Conservation (phyloP, 2,329 filamentous ascomycete genomes). For the Aureobasidium sp. region DNA sequence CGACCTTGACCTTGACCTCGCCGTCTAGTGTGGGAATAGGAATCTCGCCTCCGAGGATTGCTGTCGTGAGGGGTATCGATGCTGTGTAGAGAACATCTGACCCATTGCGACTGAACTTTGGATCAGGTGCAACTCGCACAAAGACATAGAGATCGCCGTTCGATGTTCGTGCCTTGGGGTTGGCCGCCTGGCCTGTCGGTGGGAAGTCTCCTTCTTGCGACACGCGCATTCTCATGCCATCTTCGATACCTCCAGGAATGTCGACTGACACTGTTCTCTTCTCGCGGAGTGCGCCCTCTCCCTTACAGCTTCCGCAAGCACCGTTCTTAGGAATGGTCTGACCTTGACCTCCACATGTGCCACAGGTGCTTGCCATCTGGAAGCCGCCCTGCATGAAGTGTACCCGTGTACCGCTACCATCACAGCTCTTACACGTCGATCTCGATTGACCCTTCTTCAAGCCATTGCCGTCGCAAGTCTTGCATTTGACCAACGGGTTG, state of each 20-base stretch:
- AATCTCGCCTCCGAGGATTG: conserved; percentile 83
- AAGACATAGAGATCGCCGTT: conserved; percentile 87
- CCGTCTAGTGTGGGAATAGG: conserved; percentile 84
- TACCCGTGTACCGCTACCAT: conserved; percentile 78
- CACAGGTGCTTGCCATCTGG: conserved; percentile 89
- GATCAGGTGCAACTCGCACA: conserved; percentile 80
- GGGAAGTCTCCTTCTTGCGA: conserved; percentile 83
- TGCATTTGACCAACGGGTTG: conserved; percentile 72
- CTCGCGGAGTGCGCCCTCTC: conserved; percentile 78
- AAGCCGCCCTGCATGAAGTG: conserved; percentile 90
- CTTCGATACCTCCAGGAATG: conserved; percentile 91
- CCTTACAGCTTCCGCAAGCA: conserved; percentile 72
- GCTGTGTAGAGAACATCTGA: conserved; percentile 92
- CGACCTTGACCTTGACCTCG: conserved; percentile 82
- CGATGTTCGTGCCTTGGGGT: conserved; percentile 56
- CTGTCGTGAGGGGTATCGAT: conserved; percentile 84
- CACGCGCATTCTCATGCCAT: conserved; percentile 86
- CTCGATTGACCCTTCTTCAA: conserved; percentile 73
- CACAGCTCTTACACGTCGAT: conserved; percentile 69
- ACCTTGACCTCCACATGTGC: conserved; percentile 72
- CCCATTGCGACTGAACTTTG: conserved; percentile 80
- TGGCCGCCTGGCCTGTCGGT: conserved; percentile 61
- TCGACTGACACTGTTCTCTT: conserved; percentile 79
- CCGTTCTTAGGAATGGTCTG: conserved; percentile 67
- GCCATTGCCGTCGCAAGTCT: conserved; percentile 75